Percentiles rank a stretch among this genome's conserved stretches.
These are phyloP conservation scores for Auricularia sp. DNA, from an alignment of 768 basidiomycete genomes.

Conservation along the genomic window DNA sequence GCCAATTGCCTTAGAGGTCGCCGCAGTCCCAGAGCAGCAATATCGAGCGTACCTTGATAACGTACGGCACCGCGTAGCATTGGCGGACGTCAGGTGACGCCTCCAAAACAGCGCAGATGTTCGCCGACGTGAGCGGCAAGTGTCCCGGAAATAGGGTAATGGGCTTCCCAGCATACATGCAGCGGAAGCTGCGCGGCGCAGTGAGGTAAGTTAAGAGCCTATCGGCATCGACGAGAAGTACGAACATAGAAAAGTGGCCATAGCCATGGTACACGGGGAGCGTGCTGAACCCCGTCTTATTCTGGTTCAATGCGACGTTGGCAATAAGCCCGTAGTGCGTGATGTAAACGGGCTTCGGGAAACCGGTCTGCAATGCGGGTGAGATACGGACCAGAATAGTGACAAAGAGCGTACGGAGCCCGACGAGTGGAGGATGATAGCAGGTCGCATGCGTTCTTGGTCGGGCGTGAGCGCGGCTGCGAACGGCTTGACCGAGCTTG, in stretches of 20 bases:
- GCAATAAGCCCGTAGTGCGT: slow-evolving; percentile 28
- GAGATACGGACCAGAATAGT: background rate
- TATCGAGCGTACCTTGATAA: slow-evolving; percentile 20
- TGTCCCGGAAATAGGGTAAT: slow-evolving; percentile 37
- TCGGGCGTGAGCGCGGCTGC: slow-evolving; percentile 21
- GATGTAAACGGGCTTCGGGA: slow-evolving; percentile 34
- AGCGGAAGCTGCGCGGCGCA: slow-evolving; percentile 29
- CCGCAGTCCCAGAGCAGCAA: slow-evolving; percentile 17
- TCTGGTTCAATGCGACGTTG: slow-evolving; percentile 28
- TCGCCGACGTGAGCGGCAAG: slow-evolving; percentile 36
- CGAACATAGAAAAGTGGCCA: slow-evolving; percentile 26
- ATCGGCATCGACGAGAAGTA: background rate
- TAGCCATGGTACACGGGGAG: slow-evolving; percentile 38
- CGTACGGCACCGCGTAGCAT: slow-evolving; percentile 30
- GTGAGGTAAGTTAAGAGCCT: background rate
- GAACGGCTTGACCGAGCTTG: slow-evolving; percentile 20
- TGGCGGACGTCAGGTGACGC: slow-evolving; percentile 25
- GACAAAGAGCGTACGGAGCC: slow-evolving; percentile 23
- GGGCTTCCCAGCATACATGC: slow-evolving; percentile 31
- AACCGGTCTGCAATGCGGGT: slow-evolving; percentile 29
- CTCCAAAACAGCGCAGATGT: slow-evolving; percentile 30
- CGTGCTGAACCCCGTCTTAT: slow-evolving; percentile 31
- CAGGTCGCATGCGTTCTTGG: slow-evolving; percentile 24
- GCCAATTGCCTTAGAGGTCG: slow-evolving; percentile 18
- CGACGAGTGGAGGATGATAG: slow-evolving; percentile 36